phyloP scores from a whole-genome alignment of 805 yeast genomes.

The Lachancea nothofagi region DNA sequence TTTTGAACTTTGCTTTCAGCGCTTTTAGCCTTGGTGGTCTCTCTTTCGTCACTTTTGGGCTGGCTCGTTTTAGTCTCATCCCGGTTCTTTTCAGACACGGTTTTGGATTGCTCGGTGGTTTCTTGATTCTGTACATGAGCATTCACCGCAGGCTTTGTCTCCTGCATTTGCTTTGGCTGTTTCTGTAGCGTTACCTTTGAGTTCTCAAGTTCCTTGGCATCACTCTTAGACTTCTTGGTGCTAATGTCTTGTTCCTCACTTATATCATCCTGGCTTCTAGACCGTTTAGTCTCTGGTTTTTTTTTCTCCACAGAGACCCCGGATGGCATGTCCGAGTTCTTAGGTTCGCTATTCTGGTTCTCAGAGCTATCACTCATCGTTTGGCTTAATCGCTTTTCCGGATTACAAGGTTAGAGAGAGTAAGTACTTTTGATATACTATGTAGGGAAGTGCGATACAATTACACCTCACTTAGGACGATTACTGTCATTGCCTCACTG shows the following conservation, averaged over 20 bases:
- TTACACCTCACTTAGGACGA: no score
- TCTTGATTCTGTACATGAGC: no score
- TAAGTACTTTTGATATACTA: no score
- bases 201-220: constrained; percentile 10
- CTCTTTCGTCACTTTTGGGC: constrained; percentile 4
- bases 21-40: constrained; percentile 5
- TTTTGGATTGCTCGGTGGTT: no score
- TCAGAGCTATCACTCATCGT: constrained; percentile 2
- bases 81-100: constrained; percentile 20
- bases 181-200: no score
- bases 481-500: no score
- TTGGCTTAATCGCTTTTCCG: no score
- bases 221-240: neutral
- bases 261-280: constrained; percentile 2
- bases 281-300: constrained; percentile 1
- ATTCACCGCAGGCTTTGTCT: no score
- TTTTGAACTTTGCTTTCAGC: constrained; percentile 7
- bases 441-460: no score
- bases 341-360: neutral
- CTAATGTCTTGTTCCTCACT: neutral
- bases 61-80: no score
- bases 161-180: no score
- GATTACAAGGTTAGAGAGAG: no score
- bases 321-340: neutral
- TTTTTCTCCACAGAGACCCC: neutral